phyloP scores from a whole-genome alignment of 768 basidiomycete species.

The Mycena olivaceomarginata region DNA sequence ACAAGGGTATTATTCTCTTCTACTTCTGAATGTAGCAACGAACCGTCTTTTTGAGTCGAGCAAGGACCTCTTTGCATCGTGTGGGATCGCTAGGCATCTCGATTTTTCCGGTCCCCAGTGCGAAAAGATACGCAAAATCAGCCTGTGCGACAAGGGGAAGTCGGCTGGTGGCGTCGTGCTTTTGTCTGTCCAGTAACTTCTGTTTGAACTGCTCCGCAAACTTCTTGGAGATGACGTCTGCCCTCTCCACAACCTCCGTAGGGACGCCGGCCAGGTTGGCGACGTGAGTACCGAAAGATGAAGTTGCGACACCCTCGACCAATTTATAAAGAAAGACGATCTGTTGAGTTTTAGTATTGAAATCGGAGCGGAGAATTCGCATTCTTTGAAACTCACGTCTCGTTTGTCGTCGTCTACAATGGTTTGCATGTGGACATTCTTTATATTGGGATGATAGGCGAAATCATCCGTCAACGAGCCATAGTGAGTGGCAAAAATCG shows the following conservation, averaged over 20 bases:
- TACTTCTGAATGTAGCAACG: constrained; percentile 42
- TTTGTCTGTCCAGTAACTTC: constrained; percentile 80
- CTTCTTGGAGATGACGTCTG: constrained; percentile 89
- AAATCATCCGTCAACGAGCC: constrained; percentile 97
- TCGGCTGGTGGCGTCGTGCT: constrained; percentile 68
- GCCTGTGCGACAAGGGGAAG: constrained; percentile 91
- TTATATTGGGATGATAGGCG: constrained; percentile 92
- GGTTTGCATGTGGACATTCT: constrained; percentile 97
- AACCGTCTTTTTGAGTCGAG: constrained; percentile 66
- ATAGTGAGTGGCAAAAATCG: constrained; percentile 99
- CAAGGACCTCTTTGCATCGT: constrained; percentile 72
- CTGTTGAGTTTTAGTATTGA: constrained; percentile 59
- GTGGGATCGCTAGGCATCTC: constrained; percentile 73
- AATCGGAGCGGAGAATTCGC: background rate
- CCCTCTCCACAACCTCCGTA: constrained; percentile 87
- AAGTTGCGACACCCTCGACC: constrained; percentile 89
- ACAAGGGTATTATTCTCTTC: constrained; percentile 6
- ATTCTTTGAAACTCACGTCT: constrained; percentile 70
- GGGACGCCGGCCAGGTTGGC: constrained; percentile 97
- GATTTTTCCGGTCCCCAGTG: constrained; percentile 72
- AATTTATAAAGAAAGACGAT: constrained; percentile 97
- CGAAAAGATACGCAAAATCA: constrained; percentile 90
- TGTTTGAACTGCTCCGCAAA: constrained; percentile 94
- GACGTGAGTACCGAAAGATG: constrained; percentile 96
- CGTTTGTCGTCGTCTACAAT: constrained; percentile 94